Percentiles rank a stretch among this genome's conserved stretches.
phyloP scores from a whole-genome alignment of 768 basidiomycete species.

The Rhodotorula graminis region DNA sequence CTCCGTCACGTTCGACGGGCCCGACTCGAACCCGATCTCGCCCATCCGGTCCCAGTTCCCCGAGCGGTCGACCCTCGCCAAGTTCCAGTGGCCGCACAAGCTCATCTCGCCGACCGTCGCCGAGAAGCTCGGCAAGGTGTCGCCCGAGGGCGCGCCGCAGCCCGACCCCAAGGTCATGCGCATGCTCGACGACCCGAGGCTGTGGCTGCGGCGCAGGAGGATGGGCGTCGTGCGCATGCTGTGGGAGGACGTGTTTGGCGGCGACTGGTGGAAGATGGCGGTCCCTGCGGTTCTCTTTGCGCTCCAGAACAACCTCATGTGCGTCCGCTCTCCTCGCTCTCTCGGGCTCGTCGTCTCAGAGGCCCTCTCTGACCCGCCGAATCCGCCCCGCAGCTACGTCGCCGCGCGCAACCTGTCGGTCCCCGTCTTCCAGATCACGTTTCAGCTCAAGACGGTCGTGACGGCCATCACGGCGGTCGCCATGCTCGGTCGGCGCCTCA shows the following conservation, averaged over 20 bases:
- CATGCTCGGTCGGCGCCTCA: constrained; percentile 36
- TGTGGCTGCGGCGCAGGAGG: constrained; percentile 28
- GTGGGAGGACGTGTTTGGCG: constrained; percentile 28
- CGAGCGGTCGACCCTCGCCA: constrained; percentile 16
- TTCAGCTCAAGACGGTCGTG: constrained; percentile 41
- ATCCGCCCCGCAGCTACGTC: constrained; percentile 22
- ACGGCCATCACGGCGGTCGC: constrained; percentile 33
- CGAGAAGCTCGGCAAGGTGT: constrained; percentile 31
- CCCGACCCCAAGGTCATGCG: constrained; percentile 15
- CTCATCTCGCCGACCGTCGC: constrained; percentile 21
- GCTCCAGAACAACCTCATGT: constrained; percentile 40
- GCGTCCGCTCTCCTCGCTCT: not conserved
- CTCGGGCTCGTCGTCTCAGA: no score
- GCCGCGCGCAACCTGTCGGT: constrained; percentile 41
- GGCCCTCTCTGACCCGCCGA: not conserved
- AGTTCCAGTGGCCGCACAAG: constrained; percentile 33
- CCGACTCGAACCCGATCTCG: not conserved
- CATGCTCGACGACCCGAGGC: constrained; percentile 21
- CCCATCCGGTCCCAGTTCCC: constrained; percentile 8
- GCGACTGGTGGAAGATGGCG: constrained; percentile 38
- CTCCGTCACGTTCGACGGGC: constrained; percentile 9
- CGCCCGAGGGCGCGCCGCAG: constrained; percentile 4
- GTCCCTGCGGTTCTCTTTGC: constrained; percentile 37
- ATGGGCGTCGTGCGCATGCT: constrained; percentile 19
- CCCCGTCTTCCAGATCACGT: constrained; percentile 43